Evolutionary conservation across 768 basidiomycete species (phyloP).

Genomic region (Daedaleopsis sinensis): DNA sequence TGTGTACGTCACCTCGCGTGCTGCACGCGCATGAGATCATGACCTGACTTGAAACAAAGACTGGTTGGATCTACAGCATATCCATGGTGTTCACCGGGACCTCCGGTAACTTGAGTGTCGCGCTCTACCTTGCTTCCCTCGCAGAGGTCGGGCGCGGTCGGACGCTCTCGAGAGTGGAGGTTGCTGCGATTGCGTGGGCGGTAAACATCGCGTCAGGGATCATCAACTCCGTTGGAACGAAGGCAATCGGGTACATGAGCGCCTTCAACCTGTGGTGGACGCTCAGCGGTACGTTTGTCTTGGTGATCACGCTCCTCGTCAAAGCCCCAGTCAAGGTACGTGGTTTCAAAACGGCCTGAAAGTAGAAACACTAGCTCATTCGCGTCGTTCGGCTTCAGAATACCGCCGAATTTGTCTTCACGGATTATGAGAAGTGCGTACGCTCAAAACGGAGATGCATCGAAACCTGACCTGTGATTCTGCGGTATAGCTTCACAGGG

Average conservation of each 20-base stretch:
- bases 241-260: constrained; percentile 58
- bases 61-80: constrained; percentile 62
- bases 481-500: constrained; percentile 50
- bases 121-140: constrained; percentile 55
- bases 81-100: constrained; percentile 65
- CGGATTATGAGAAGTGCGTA: constrained; percentile 55
- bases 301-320: constrained; percentile 57
- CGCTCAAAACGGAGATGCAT: too few relatives aligned
- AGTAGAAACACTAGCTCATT: neutral
- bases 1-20: neutral
- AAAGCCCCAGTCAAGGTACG: constrained; percentile 56
- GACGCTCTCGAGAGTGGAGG: constrained; percentile 49
- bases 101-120: constrained; percentile 58
- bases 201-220: constrained; percentile 58
- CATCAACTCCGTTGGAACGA: constrained; percentile 60
- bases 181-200: constrained; percentile 57
- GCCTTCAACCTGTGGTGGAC: constrained; percentile 65
- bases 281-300: constrained; percentile 57
- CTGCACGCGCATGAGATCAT: neutral
- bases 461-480: neutral
- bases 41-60: constrained; percentile 24
- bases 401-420: constrained; percentile 54
- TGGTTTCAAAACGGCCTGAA: neutral
- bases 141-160: constrained; percentile 50
- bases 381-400: constrained; percentile 48